Conservation (phyloP, 768 basidiomycete genomes). For the Rhizopogon rudus region DNA sequence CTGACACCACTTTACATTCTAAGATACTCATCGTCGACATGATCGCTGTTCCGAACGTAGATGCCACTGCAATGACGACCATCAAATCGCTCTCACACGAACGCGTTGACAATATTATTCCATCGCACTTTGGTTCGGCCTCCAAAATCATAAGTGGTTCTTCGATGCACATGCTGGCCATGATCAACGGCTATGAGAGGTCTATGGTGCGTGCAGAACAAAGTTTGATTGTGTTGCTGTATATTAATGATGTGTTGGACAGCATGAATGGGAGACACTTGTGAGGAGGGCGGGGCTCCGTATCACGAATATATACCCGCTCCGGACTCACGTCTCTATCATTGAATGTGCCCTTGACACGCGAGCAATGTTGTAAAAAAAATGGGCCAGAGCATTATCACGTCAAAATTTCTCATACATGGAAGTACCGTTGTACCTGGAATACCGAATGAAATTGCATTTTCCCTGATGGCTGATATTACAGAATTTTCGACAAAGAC, state of each 20-base stretch:
- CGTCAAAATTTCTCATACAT: no score
- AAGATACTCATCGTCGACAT: slow-evolving; percentile 1
- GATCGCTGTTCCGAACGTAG: background rate
- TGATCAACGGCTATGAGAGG: background rate
- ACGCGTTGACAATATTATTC: background rate
- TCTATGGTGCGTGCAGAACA: background rate
- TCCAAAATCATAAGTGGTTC: background rate
- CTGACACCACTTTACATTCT: background rate
- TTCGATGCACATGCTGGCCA: background rate
- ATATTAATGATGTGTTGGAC: background rate
- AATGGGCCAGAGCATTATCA: no score
- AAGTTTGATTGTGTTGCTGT: background rate
- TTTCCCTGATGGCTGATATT: no score
- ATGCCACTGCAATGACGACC: background rate
- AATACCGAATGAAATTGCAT: no score
- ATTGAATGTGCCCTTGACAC: slow-evolving; percentile 2
- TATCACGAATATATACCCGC: background rate
- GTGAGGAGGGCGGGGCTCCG: background rate
- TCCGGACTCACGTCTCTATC: background rate
- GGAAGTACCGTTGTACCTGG: no score
- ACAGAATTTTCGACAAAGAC: no score
- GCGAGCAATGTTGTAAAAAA: background rate
- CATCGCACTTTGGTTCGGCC: slow-evolving; percentile 1
- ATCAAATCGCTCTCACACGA: background rate
- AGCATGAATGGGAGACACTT: slow-evolving; percentile 2